Conservation (phyloP, 192 early-diverging fungal species). For the Rhizophlyctis rosea region DNA sequence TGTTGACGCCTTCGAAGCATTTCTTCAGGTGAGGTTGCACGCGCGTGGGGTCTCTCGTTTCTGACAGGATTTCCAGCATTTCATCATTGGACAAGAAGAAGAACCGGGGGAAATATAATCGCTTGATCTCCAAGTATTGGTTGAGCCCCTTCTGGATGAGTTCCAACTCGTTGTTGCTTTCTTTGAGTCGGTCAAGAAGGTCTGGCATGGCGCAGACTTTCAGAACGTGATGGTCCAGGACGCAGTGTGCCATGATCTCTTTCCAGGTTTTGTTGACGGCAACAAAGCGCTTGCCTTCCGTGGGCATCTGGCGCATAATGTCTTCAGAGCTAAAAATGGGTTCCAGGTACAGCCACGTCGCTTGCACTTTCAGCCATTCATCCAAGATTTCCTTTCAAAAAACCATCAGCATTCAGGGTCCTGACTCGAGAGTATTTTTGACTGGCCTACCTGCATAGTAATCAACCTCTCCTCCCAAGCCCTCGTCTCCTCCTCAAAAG, state of each 20-base stretch:
- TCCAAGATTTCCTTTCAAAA: conserved; percentile 52
- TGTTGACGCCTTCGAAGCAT: conserved; percentile 63
- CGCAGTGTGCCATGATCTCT: conserved; percentile 54
- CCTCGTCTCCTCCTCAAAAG: conserved; percentile 55
- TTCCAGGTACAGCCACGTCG: conserved; percentile 61
- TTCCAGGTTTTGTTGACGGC: conserved; percentile 63
- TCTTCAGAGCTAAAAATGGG: conserved; percentile 64
- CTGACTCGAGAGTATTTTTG: no score
- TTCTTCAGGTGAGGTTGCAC: conserved; percentile 65
- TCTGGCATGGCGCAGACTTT: conserved; percentile 55
- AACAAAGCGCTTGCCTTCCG: conserved; percentile 57
- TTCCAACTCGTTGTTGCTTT: conserved; percentile 58
- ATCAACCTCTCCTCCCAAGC: conserved; percentile 51
- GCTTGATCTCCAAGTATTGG: conserved; percentile 59
- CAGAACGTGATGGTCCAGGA: conserved; percentile 45
- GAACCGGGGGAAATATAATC: conserved; percentile 58
- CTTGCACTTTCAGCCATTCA: conserved; percentile 62
- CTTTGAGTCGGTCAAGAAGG: conserved; percentile 44
- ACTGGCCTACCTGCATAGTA: conserved; percentile 43
- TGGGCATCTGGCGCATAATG: conserved; percentile 64
- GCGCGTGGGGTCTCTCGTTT: conserved; percentile 55
- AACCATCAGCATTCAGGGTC: background rate
- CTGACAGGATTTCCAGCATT: conserved; percentile 62
- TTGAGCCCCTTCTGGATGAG: conserved; percentile 62
- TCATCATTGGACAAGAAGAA: conserved; percentile 66